A percentile compares a stretch with the other conserved stretches of the same genome.
Evolutionary conservation across 73 alveolate genomes (phyloP).

Genomic region (Breviolum minutum): DNA sequence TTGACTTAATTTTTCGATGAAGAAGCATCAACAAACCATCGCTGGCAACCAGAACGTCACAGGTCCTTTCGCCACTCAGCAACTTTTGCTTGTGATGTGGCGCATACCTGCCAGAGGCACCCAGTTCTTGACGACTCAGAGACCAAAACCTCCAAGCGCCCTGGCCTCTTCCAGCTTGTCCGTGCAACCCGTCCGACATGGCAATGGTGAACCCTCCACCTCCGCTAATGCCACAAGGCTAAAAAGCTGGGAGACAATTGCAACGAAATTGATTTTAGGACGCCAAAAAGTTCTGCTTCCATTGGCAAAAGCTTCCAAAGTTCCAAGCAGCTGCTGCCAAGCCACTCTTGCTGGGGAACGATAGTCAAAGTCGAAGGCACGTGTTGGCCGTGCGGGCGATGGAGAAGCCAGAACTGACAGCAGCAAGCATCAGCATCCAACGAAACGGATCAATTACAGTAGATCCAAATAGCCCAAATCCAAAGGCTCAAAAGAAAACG

Average conservation of each 20-base stretch:
- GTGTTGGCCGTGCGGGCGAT: constrained; percentile 63
- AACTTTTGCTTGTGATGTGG: constrained; percentile 43
- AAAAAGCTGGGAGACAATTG: too few relatives aligned
- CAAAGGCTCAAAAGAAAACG: too few relatives aligned
- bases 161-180: constrained; percentile 90
- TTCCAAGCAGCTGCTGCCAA: neutral
- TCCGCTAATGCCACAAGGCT: neutral
- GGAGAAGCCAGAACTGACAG: constrained; percentile 63
- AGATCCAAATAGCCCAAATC: too few relatives aligned
- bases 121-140: neutral
- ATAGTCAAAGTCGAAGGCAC: constrained; percentile 87
- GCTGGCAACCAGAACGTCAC: neutral
- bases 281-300: neutral
- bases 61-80: constrained; percentile 73
- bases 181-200: constrained; percentile 89
- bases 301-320: neutral
- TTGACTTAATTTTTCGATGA: neutral
- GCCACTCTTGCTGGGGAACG: constrained; percentile 79
- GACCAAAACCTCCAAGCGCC: neutral
- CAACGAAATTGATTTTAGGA: too few relatives aligned
- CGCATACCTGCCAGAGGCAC: constrained; percentile 23
- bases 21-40: too few relatives aligned
- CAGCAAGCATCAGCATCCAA: neutral
- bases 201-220: constrained; percentile 83
- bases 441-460: too few relatives aligned